Percentiles rank a stretch among this genome's conserved stretches.
Evolutionary conservation across 768 basidiomycete species (phyloP).

Genomic region (Lentinula aciculospora): DNA sequence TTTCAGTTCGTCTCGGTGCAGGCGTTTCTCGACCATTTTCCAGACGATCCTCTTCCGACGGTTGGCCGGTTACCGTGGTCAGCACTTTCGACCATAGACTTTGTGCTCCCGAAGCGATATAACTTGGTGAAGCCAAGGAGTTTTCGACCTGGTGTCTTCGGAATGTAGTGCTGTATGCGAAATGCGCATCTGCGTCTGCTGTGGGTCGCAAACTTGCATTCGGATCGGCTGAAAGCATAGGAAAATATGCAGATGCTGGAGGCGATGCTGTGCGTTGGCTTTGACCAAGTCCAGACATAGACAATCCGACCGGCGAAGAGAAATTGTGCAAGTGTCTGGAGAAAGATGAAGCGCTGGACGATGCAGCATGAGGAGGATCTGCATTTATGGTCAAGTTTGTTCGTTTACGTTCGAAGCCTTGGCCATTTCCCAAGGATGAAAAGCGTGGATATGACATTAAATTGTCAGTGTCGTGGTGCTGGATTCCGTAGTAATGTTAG

Average conservation of each 20-base stretch:
- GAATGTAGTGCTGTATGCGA: slow-evolving; percentile 79
- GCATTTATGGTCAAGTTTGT: neutral
- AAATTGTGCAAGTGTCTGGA: neutral
- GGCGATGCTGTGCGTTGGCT: slow-evolving; percentile 44
- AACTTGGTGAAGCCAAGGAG: slow-evolving; percentile 36
- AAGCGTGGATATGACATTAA: slow-evolving; percentile 7
- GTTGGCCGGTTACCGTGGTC: slow-evolving; percentile 32
- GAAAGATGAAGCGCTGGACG: neutral
- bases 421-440: neutral
- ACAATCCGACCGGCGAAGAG: neutral
- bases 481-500: neutral
- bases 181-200: slow-evolving; percentile 65
- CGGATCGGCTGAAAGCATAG: slow-evolving; percentile 37
- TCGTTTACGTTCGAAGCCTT: slow-evolving; percentile 7
- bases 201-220: slow-evolving; percentile 46
- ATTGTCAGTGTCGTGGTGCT: neutral
- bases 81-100: slow-evolving; percentile 46
- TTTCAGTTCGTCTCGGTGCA: slow-evolving; percentile 18
- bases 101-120: slow-evolving; percentile 44
- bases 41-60: slow-evolving; percentile 23
- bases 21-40: slow-evolving; percentile 35
- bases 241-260: slow-evolving; percentile 80
- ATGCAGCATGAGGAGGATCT: slow-evolving; percentile 1
- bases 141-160: slow-evolving; percentile 59
- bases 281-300: neutral